Evolutionary conservation across 192 early-diverging fungal genomes (phyloP).

Genomic region (Jimgerdemannia lactiflua): DNA sequence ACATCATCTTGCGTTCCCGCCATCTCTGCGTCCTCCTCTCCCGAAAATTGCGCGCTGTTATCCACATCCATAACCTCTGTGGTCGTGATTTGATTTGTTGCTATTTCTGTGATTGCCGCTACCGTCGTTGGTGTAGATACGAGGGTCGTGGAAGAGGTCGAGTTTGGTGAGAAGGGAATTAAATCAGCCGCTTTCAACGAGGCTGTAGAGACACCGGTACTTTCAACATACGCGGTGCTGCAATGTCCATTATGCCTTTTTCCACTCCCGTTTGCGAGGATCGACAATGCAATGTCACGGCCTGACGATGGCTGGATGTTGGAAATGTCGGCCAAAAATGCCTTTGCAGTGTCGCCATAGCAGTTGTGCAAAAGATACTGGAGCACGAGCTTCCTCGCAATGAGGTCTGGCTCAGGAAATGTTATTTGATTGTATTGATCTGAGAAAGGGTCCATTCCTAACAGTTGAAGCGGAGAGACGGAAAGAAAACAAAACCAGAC

Average conservation of each 20-base stretch:
- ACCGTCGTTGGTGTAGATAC: too few relatives aligned
- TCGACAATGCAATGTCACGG: background rate
- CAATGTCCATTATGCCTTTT: background rate
- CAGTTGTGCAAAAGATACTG: slow-evolving; percentile 69
- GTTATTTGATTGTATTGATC: background rate
- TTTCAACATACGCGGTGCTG: background rate
- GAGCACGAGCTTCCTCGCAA: slow-evolving; percentile 45
- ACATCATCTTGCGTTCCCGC: slow-evolving; percentile 11
- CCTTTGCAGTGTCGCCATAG: slow-evolving; percentile 60
- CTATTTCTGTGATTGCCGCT: slow-evolving; percentile 1
- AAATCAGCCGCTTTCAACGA: slow-evolving; percentile 5
- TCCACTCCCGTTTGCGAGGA: background rate
- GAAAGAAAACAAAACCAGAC: background rate
- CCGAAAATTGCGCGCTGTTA: background rate
- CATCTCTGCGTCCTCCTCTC: slow-evolving; percentile 11
- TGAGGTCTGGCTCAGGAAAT: background rate
- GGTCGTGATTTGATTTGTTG: too few relatives aligned
- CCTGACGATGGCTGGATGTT: slow-evolving; percentile 4
- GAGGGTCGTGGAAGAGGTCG: too few relatives aligned
- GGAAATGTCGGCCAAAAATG: slow-evolving; percentile 48
- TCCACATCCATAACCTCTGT: background rate
- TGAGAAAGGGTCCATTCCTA: background rate
- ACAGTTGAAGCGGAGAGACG: background rate
- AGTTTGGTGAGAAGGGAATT: background rate
- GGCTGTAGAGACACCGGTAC: background rate